Conservation (phyloP, 2,329 filamentous ascomycete genomes). For the Nothophaeocryptopus gaeumannii region DNA sequence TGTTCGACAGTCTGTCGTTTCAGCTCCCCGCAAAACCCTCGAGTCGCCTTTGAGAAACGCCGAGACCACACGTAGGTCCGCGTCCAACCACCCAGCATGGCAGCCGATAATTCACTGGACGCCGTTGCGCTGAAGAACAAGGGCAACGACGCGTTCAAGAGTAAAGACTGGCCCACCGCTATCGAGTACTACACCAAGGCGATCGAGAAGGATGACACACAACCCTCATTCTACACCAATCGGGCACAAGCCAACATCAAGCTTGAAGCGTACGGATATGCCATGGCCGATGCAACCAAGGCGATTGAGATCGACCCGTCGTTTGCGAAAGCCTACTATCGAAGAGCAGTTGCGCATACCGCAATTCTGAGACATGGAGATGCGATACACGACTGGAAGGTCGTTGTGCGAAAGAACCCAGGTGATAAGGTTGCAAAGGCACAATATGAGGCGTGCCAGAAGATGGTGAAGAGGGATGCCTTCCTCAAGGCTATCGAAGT, state of each 20-base stretch:
- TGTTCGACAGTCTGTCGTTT: slow-evolving; percentile 4
- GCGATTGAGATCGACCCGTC: slow-evolving; percentile 84
- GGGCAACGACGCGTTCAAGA: slow-evolving; percentile 88
- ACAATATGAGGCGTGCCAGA: slow-evolving; percentile 89
- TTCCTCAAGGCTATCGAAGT: slow-evolving; percentile 96
- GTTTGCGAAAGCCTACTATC: slow-evolving; percentile 94
- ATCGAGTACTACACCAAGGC: slow-evolving; percentile 75
- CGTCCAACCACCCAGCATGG: slow-evolving; percentile 23
- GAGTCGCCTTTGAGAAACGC: slow-evolving; percentile 1
- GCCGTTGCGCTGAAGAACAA: slow-evolving; percentile 85
- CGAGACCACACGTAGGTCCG: background rate
- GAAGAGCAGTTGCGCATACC: slow-evolving; percentile 84
- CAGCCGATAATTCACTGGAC: slow-evolving; percentile 42
- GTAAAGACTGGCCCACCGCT: slow-evolving; percentile 80
- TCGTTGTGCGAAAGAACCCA: slow-evolving; percentile 83
- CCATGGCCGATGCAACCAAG: slow-evolving; percentile 83
- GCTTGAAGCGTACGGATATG: slow-evolving; percentile 90
- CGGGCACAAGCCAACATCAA: slow-evolving; percentile 95
- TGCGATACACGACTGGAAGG: slow-evolving; percentile 86
- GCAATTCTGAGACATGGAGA: slow-evolving; percentile 87
- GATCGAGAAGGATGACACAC: slow-evolving; percentile 34
- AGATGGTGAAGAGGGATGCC: slow-evolving; percentile 84
- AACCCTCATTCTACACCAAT: slow-evolving; percentile 91
- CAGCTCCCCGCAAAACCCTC: background rate
- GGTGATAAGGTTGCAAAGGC: slow-evolving; percentile 85